Evolutionary conservation across 768 basidiomycete genomes (phyloP), one percentile per base, ranked within the genome.

Genomic region (Leccinum incarnatum): DNA sequence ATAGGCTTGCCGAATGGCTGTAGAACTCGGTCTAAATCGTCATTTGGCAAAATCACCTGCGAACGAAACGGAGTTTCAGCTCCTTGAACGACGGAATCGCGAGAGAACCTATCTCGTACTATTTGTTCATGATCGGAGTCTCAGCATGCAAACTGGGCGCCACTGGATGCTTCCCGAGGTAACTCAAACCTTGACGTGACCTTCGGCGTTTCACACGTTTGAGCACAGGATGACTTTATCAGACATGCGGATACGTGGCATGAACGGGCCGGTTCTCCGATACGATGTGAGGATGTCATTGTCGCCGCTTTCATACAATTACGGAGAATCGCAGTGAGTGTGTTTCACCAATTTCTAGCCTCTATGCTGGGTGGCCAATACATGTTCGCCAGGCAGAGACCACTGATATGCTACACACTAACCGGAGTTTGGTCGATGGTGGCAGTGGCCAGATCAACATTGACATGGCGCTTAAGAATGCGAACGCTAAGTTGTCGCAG

Each of bases 111-210:
- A 91, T 71, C 83, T 94, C 51, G 90, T 94, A 14, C 74, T 94
- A 14, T 94, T 89, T 66, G 86, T 91, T 46, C 92, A 94, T 66
- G 91, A 94, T 72, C 86, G 91, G 55, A 90, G 88, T 67, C 79
- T 93, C 49, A 89, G 87, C 74, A 92, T 88, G 72, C 91, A 93
- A 72, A 93, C 91, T 2, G 92, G 91, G 51, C 79, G 88, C 46
- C 85, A 84, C 59, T 93, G 90, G 90, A 93, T 93, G 92, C 80
- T 94, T 19, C 89, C 88, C 9, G 91, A 93, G 76, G 79, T 80
- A 62, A 36, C 21, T 61, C 52, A 23, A 19, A 48, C 51, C 48
- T 14, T 58, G 27, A 55, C 15, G 48, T 42, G 19, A 54, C n/a
- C 5, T 55, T 58, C 59, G 51, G n/a, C 36, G 15, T 59, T 60